A percentile compares a stretch with the other conserved stretches of the same genome.
Conservation (phyloP, 768 basidiomycete genomes). For the Hortiboletus flavorubellus region DNA sequence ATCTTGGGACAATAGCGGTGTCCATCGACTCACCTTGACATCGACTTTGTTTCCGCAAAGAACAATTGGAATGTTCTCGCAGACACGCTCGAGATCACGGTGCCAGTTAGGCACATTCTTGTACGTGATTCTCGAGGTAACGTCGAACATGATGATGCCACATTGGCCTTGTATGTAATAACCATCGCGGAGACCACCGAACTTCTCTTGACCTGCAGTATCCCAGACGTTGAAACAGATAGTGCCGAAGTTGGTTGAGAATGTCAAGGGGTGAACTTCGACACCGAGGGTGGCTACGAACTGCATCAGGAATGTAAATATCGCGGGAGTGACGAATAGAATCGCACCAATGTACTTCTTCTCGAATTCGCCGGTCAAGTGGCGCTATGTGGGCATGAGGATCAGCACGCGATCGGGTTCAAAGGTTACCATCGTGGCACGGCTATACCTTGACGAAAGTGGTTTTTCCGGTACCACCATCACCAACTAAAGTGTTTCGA, state of each 20-base stretch:
- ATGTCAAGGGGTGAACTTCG: conserved; percentile 94
- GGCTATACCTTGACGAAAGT: conserved; percentile 89
- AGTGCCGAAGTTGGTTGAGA: conserved; percentile 98
- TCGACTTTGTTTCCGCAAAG: conserved; percentile 99
- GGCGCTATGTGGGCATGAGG: conserved; percentile 58
- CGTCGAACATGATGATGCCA: conserved; percentile 99
- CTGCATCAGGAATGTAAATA: conserved; percentile 12
- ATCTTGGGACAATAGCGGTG: not conserved
- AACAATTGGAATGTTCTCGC: conserved; percentile 99
- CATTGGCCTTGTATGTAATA: conserved; percentile 98
- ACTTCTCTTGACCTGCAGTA: conserved; percentile 99
- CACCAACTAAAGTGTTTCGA: conserved; percentile 61
- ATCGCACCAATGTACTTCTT: conserved; percentile 97
- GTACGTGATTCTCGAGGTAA: conserved; percentile 99
- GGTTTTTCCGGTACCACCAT: conserved; percentile 97
- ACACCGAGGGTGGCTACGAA: conserved; percentile 93
- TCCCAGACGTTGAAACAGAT: conserved; percentile 99
- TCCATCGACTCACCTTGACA: conserved; percentile 72
- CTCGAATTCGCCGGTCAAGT: conserved; percentile 99
- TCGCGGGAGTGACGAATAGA: conserved; percentile 8
- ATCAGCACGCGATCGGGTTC: conserved; percentile 58
- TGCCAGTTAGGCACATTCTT: conserved; percentile 99
- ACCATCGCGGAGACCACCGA: conserved; percentile 96
- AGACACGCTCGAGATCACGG: conserved; percentile 98
- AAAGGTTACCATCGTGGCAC: conserved; percentile 25